Evolutionary conservation across 441 rosid species (phyloP).

Genomic region (Hura crepitans): DNA sequence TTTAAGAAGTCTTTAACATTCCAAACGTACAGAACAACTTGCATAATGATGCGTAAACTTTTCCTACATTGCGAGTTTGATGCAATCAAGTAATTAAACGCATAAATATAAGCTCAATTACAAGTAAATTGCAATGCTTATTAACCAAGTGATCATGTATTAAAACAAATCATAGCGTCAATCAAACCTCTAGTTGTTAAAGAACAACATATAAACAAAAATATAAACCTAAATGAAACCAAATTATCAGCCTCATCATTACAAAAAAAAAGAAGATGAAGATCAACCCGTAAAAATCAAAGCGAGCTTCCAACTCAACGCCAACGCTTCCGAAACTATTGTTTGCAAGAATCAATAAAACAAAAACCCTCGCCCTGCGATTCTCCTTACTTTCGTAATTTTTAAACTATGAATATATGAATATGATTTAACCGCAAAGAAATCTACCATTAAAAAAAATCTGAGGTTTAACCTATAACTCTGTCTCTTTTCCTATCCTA

Average conservation of each 20-base stretch:
- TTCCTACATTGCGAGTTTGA: neutral
- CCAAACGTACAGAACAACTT: neutral
- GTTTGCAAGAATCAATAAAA: neutral
- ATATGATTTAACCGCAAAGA: neutral
- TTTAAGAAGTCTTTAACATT: neutral
- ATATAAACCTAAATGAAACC: neutral
- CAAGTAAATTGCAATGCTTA: neutral
- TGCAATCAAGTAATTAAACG: neutral
- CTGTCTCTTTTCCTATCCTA: neutral
- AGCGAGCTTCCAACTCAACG: conserved; percentile 7
- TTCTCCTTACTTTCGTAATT: neutral
- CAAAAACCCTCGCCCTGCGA: neutral
- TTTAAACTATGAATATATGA: neutral
- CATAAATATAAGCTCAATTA: neutral
- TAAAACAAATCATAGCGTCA: neutral
- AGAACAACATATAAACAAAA: neutral
- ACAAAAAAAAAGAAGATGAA: neutral
- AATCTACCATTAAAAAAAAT: neutral
- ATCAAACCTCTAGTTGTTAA: neutral
- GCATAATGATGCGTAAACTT: neutral
- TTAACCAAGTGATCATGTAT: neutral
- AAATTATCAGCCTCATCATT: neutral
- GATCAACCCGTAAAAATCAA: neutral
- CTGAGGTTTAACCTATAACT: neutral
- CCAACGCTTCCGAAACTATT: neutral